Conservation (phyloP, 139 green algal species). For the Edaphochlamys debaryana region DNA sequence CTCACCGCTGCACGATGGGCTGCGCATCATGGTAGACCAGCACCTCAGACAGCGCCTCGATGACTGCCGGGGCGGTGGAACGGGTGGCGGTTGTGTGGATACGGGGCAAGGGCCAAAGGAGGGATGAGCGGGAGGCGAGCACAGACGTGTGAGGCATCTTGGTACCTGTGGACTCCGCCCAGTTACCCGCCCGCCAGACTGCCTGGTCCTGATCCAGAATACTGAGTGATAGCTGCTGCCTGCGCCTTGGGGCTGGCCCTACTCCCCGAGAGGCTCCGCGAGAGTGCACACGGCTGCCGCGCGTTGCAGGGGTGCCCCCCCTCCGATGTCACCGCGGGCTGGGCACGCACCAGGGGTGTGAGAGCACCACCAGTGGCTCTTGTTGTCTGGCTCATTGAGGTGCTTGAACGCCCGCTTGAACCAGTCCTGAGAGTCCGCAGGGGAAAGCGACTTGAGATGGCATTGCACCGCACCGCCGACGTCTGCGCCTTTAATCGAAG, state of each 20-base stretch:
- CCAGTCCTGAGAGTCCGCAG: background rate
- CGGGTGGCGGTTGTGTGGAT: background rate
- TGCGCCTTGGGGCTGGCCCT: too few species aligned
- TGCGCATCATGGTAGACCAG: constrained; percentile 16
- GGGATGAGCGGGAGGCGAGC: background rate
- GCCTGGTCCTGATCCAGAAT: too few species aligned
- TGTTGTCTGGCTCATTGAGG: background rate
- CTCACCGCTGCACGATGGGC: background rate
- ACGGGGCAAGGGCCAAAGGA: background rate
- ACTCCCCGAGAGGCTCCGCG: too few species aligned
- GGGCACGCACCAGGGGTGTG: background rate
- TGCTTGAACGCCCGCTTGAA: background rate
- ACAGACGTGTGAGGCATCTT: too few species aligned
- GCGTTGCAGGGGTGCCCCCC: background rate
- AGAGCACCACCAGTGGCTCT: constrained; percentile 29
- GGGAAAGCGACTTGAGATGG: too few species aligned
- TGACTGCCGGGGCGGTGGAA: background rate
- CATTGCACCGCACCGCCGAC: too few species aligned
- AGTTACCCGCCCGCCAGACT: too few species aligned
- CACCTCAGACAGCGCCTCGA: background rate
- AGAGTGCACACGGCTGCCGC: background rate
- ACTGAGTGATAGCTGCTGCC: too few species aligned
- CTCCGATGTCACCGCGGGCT: background rate
- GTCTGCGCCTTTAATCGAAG: too few species aligned
- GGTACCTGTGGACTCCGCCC: too few species aligned